Conservation (phyloP, 352 stramenopile species). For the Phytophthora melonis region DNA sequence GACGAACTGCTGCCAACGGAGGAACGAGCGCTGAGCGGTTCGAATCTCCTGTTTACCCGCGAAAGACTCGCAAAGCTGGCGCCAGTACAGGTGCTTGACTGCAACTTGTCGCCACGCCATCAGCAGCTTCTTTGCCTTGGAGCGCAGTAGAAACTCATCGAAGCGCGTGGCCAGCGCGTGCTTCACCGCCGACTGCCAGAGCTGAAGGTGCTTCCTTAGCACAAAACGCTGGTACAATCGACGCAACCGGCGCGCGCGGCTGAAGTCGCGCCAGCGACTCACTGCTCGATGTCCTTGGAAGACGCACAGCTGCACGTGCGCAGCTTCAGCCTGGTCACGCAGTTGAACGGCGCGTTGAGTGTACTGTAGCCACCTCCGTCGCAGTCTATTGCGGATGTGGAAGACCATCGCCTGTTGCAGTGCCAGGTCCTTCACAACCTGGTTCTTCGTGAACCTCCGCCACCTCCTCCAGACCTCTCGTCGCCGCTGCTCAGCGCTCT, state of each 20-base stretch:
- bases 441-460: constrained; percentile 19
- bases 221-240: constrained; percentile 43
- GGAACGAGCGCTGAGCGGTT: constrained; percentile 24
- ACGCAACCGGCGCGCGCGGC: constrained; percentile 5
- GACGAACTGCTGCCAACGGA: constrained; percentile 34
- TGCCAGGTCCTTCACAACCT: constrained; percentile 11
- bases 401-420: constrained; percentile 22
- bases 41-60: not conserved
- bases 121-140: constrained; percentile 42
- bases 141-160: constrained; percentile 25
- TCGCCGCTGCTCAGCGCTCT: constrained; percentile 5
- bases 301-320: constrained; percentile 13
- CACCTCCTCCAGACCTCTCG: constrained; percentile 36
- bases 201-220: constrained; percentile 44
- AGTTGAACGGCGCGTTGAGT: constrained; percentile 14
- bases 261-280: constrained; percentile 36
- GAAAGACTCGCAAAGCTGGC: constrained; percentile 31
- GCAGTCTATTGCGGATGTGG: constrained; percentile 29
- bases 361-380: constrained; percentile 31
- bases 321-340: constrained; percentile 7
- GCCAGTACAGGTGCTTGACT: constrained; percentile 33
- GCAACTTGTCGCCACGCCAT: constrained; percentile 34
- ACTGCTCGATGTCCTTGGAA: constrained; percentile 24
- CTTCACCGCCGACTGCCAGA: constrained; percentile 46
- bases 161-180: constrained; percentile 49